Evolutionary conservation across 768 basidiomycete genomes (phyloP).

Genomic region (Hortiboletus campestris): DNA sequence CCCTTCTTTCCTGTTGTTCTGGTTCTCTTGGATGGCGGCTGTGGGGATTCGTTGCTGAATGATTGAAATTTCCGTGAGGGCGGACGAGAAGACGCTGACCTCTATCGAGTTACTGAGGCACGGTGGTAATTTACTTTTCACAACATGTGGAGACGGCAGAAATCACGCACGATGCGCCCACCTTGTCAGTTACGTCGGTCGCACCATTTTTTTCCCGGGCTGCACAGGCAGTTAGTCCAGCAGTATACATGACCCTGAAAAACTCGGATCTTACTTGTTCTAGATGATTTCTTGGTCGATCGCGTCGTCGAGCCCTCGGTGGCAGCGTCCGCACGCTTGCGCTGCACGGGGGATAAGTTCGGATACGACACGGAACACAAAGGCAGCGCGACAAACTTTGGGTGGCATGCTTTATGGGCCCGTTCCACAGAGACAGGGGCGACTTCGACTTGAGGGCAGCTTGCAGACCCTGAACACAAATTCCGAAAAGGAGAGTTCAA

Average conservation of each 20-base stretch:
- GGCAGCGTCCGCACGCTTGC: conserved; percentile 53
- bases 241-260: conserved; percentile 16
- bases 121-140: conserved; percentile 12
- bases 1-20: conserved; percentile 31
- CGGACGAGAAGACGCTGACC: conserved; percentile 23
- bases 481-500: conserved; percentile 11
- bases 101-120: conserved; percentile 18
- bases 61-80: neutral
- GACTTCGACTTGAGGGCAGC: neutral
- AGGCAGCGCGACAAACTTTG: conserved; percentile 28
- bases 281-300: conserved; percentile 46
- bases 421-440: neutral
- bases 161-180: conserved; percentile 26
- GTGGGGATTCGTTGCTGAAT: conserved; percentile 8
- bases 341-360: conserved; percentile 36
- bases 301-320: conserved; percentile 37
- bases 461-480: neutral
- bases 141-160: neutral
- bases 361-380: conserved; percentile 1
- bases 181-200: conserved; percentile 3
- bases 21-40: conserved; percentile 42
- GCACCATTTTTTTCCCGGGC: conserved; percentile 16
- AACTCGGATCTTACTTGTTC: conserved; percentile 25
- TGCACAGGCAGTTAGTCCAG: conserved; percentile 8
- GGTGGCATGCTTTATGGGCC: conserved; percentile 33